These are phyloP conservation scores for Nadsonia commutata DNA, from an alignment of 1,139 yeast species.

Conservation along the genomic window DNA sequence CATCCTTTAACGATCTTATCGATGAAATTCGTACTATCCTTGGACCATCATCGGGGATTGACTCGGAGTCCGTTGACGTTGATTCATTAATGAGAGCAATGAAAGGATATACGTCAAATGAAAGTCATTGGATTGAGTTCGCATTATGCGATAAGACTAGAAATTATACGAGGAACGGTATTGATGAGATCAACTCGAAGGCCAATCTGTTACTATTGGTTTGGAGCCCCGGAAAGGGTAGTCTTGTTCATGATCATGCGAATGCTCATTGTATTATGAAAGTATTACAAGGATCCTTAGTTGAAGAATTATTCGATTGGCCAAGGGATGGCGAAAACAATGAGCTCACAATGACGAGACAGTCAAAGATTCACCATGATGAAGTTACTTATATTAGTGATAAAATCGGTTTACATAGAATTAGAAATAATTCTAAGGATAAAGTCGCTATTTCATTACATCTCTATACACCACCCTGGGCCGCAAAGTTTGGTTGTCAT, in stretches of 20 bases:
- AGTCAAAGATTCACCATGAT: constrained; percentile 7
- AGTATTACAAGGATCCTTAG: constrained; percentile 43
- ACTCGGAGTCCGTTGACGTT: constrained; percentile 40
- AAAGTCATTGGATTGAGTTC: constrained; percentile 43
- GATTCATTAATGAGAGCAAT: constrained; percentile 31
- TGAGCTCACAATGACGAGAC: constrained; percentile 7
- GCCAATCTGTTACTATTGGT: constrained; percentile 56
- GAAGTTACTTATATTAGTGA: constrained; percentile 58
- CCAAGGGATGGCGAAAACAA: constrained; percentile 24
- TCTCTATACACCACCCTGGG: constrained; percentile 69
- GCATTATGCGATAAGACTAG: constrained; percentile 41
- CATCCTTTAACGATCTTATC: constrained; percentile 23
- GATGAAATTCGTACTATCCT: constrained; percentile 21
- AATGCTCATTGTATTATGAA: constrained; percentile 49
- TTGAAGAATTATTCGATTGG: constrained; percentile 43
- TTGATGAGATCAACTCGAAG: constrained; percentile 49
- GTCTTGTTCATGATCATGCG: constrained; percentile 66
- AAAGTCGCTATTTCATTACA: constrained; percentile 55
- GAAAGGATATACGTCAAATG: constrained; percentile 35
- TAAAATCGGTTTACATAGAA: constrained; percentile 50
- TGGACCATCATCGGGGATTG: constrained; percentile 27
- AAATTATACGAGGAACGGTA: constrained; percentile 40
- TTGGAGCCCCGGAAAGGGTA: constrained; percentile 57
- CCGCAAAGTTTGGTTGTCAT: constrained; percentile 49
- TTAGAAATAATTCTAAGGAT: constrained; percentile 34